Evolutionary conservation across 306 rosid species (phyloP).

Genomic region (Lablab purpureus): DNA sequence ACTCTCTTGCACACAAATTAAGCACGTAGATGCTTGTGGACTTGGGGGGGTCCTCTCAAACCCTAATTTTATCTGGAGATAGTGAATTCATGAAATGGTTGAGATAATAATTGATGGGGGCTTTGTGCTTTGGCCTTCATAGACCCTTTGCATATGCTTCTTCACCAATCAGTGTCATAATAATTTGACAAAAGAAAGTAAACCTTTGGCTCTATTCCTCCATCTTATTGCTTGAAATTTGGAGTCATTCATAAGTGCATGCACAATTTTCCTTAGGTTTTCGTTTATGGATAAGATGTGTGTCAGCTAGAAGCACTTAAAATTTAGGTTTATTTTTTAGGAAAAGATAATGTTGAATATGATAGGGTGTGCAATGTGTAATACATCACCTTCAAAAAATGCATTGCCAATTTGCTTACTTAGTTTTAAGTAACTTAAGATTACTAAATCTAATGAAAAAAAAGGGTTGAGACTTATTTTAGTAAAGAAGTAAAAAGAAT

Average conservation of each 20-base stretch:
- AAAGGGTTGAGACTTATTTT: neutral
- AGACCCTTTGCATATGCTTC: neutral
- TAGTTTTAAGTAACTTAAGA: neutral
- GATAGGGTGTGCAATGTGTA: neutral
- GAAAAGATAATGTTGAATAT: neutral
- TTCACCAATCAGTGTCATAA: constrained; percentile 21
- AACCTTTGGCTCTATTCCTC: constrained; percentile 3
- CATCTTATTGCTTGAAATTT: neutral
- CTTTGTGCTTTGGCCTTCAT: neutral
- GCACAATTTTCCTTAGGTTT: neutral
- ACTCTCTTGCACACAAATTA: constrained; percentile 5
- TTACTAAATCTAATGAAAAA: neutral
- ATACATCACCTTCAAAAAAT: neutral
- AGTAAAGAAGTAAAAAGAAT: neutral
- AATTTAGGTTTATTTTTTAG: neutral
- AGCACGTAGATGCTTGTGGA: neutral
- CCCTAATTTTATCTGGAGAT: constrained; percentile 31
- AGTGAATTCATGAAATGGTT: constrained; percentile 4
- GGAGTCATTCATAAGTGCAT: neutral
- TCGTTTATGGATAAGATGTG: neutral
- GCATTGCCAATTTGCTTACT: no score
- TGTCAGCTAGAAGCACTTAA: neutral
- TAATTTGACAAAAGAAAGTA: constrained; percentile 34
- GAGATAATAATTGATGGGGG: neutral
- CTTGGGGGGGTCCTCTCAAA: constrained; percentile 5